phyloP scores from a whole-genome alignment of 768 basidiomycete genomes.

The Mrakia blollopis region DNA sequence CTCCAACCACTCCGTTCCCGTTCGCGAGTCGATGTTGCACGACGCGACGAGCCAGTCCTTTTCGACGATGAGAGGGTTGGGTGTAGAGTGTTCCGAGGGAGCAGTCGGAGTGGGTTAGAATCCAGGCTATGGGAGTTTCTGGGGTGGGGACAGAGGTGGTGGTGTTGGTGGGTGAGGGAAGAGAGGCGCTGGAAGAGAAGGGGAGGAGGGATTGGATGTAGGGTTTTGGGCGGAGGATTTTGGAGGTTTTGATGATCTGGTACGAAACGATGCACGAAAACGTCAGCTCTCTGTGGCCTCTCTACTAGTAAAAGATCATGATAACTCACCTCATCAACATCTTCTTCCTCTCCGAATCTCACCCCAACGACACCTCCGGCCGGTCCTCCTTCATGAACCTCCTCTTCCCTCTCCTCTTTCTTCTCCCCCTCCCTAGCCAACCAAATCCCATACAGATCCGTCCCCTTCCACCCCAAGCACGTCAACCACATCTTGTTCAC shows the following conservation, averaged over 20 bases:
- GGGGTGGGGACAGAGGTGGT: background rate
- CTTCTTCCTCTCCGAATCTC: background rate
- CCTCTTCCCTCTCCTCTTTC: background rate
- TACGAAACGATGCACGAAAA: too few relatives aligned
- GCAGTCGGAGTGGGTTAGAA: conserved; percentile 12
- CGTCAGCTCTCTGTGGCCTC: too few relatives aligned
- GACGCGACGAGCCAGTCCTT: conserved; percentile 19
- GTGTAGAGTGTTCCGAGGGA: conserved; percentile 12
- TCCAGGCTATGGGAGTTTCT: background rate
- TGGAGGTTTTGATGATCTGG: conserved; percentile 20
- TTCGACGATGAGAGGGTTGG: background rate
- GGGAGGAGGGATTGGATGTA: conserved; percentile 16
- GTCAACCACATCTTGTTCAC: conserved; percentile 12
- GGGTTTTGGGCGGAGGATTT: background rate
- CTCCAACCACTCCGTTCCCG: background rate
- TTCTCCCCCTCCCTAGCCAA: background rate
- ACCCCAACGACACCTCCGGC: too few relatives aligned
- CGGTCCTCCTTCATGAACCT: background rate
- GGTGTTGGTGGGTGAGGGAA: background rate
- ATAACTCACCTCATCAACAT: background rate
- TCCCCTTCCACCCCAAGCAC: background rate
- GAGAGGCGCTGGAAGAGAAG: conserved; percentile 9
- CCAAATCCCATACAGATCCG: conserved; percentile 1
- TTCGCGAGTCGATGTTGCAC: background rate
- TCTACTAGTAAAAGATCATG: background rate